These are phyloP conservation scores for Fusarium coffeatum DNA, from an alignment of 2,329 filamentous ascomycete species.

Conservation along the genomic window DNA sequence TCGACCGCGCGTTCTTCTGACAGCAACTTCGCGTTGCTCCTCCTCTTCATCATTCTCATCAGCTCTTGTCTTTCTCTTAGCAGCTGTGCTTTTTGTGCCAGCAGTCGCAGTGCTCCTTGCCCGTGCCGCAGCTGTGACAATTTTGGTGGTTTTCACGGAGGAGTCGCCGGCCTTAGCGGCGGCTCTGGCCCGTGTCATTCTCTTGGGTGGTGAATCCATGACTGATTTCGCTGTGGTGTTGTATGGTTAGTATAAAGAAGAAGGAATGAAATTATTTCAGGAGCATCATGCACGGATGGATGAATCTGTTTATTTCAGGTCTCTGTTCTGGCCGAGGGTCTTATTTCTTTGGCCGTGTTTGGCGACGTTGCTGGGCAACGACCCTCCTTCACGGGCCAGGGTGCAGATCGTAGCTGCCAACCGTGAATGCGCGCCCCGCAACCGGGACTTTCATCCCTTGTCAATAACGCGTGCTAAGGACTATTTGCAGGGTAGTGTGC, in stretches of 20 bases:
- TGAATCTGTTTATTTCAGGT: conserved; percentile 39
- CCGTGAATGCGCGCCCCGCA: conserved; percentile 31
- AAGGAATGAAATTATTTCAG: conserved; percentile 31
- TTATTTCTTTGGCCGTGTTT: conserved; percentile 45
- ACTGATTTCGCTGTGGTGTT: conserved; percentile 38
- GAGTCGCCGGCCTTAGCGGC: conserved; percentile 57
- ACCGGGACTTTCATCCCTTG: conserved; percentile 21
- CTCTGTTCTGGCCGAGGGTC: conserved; percentile 21
- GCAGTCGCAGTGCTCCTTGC: conserved; percentile 56
- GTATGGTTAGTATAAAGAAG: conserved; percentile 43
- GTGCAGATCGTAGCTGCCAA: conserved; percentile 38
- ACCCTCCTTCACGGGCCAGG: conserved; percentile 28
- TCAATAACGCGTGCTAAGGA: conserved; percentile 16
- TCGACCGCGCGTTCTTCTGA: conserved; percentile 56
- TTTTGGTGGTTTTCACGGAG: conserved; percentile 56
- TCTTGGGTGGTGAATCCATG: conserved; percentile 71
- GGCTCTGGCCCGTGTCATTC: conserved; percentile 65
- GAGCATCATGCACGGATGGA: conserved; percentile 46
- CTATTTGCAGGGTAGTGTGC: conserved; percentile 8
- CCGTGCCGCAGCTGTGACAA: conserved; percentile 62
- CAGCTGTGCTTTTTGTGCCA: conserved; percentile 50
- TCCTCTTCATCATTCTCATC: conserved; percentile 64
- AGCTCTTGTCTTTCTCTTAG: conserved; percentile 63
- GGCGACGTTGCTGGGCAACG: conserved; percentile 46
- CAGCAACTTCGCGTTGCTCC: conserved; percentile 49